Evolutionary conservation across 2,329 filamentous ascomycete genomes (phyloP).

Genomic region (Helicocarpus griseus): DNA sequence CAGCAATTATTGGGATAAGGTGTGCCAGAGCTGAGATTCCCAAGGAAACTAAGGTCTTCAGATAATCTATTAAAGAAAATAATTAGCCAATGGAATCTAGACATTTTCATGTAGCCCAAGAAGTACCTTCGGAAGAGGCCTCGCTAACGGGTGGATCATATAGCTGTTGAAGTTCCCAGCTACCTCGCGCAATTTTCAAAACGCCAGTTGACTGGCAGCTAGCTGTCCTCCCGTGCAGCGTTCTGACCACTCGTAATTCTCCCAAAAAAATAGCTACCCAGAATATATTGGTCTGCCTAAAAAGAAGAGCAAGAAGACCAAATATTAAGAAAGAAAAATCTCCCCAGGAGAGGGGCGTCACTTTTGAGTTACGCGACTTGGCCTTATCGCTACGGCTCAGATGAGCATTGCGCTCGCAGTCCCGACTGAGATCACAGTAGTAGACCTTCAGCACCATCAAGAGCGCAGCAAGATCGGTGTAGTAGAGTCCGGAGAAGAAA

Average conservation of each 20-base stretch:
- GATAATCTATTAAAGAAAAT: slow-evolving; percentile 29
- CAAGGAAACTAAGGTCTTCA: slow-evolving; percentile 52
- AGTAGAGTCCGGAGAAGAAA: slow-evolving; percentile 93
- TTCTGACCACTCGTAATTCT: slow-evolving; percentile 34
- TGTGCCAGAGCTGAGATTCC: slow-evolving; percentile 45
- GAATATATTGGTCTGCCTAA: slow-evolving; percentile 94
- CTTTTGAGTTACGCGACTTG: neutral
- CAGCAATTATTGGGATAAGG: slow-evolving; percentile 29
- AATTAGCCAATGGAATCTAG: neutral
- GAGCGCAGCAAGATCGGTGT: slow-evolving; percentile 83
- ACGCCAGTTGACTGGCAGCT: slow-evolving; percentile 21
- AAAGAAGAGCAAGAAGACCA: slow-evolving; percentile 59
- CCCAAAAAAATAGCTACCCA: slow-evolving; percentile 59
- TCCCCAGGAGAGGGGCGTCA: slow-evolving; percentile 12
- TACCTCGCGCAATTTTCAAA: slow-evolving; percentile 13
- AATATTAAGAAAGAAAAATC: slow-evolving; percentile 39
- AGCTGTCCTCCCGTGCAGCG: slow-evolving; percentile 21
- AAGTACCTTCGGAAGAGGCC: slow-evolving; percentile 40
- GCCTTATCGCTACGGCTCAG: slow-evolving; percentile 5
- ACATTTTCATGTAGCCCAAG: neutral
- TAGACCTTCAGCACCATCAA: slow-evolving; percentile 64
- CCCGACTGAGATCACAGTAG: slow-evolving; percentile 36
- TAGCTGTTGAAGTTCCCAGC: slow-evolving; percentile 33
- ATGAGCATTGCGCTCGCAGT: slow-evolving; percentile 7
- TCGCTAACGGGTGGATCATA: slow-evolving; percentile 42